A percentile compares a stretch with the other conserved stretches of the same genome.
phyloP scores from a whole-genome alignment of 305 asterid species.

The Solanum hybrid region DNA sequence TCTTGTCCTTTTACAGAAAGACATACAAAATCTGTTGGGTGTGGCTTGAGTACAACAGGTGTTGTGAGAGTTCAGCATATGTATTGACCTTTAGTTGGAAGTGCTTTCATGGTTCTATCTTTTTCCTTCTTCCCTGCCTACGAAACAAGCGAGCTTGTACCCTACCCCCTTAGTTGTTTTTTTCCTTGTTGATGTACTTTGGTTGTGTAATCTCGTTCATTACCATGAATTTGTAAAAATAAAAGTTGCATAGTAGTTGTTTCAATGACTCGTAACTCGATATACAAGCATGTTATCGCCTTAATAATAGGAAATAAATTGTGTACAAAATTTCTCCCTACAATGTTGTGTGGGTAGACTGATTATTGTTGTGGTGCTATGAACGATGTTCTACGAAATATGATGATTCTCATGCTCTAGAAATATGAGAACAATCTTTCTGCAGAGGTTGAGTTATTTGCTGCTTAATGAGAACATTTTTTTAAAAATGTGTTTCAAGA shows the following conservation, averaged over 20 bases:
- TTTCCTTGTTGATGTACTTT: neutral
- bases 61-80: neutral
- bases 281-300: neutral
- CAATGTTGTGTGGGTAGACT: neutral
- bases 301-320: neutral
- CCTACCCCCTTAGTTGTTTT: neutral
- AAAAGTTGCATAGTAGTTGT: neutral
- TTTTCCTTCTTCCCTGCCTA: neutral
- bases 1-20: constrained; percentile 35
- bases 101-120: neutral
- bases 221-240: neutral
- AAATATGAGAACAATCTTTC: neutral
- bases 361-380: too few relatives aligned
- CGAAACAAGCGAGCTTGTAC: neutral
- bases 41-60: constrained; percentile 21
- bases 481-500: neutral
- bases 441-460: neutral
- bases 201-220: neutral
- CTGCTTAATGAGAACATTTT: neutral
- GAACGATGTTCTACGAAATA: neutral
- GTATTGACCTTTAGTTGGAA: neutral
- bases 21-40: constrained; percentile 39
- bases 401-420: neutral
- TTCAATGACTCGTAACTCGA: neutral
- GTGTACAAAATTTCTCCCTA: neutral